These are phyloP conservation scores for Lojkania enalia DNA, from an alignment of 2,329 filamentous ascomycete genomes.

Conservation along the genomic window DNA sequence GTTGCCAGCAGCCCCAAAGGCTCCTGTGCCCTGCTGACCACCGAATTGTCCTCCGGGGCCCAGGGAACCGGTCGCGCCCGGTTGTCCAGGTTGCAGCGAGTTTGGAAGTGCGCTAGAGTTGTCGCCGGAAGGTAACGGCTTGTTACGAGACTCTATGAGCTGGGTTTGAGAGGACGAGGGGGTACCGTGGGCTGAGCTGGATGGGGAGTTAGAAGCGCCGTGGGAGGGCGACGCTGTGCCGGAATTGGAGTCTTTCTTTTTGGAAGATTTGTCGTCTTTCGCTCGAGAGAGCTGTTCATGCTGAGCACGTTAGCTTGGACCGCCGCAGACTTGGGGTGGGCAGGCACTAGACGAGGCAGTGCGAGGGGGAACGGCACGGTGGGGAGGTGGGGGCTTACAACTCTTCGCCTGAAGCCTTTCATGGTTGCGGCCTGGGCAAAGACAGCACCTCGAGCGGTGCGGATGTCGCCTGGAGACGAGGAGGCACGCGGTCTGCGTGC, in stretches of 20 bases:
- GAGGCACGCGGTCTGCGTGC: slow-evolving; percentile 21
- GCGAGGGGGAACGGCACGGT: slow-evolving; percentile 26
- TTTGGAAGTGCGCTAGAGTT: slow-evolving; percentile 25
- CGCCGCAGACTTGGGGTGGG: slow-evolving; percentile 21
- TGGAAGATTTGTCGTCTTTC: slow-evolving; percentile 81
- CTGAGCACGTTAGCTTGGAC: slow-evolving; percentile 57
- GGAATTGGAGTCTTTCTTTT: slow-evolving; percentile 62
- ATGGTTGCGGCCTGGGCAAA: slow-evolving; percentile 62
- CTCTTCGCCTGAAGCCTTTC: slow-evolving; percentile 97
- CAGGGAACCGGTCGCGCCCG: slow-evolving; percentile 34
- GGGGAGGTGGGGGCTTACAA: slow-evolving; percentile 66
- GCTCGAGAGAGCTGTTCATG: slow-evolving; percentile 86
- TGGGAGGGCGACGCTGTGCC: slow-evolving; percentile 80
- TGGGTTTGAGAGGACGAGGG: slow-evolving; percentile 89
- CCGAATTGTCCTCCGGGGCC: slow-evolving; percentile 38
- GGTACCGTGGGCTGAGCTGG: slow-evolving; percentile 67
- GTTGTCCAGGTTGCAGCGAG: slow-evolving; percentile 37
- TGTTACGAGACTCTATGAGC: slow-evolving; percentile 82
- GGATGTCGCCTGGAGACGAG: slow-evolving; percentile 29
- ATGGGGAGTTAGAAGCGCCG: slow-evolving; percentile 60
- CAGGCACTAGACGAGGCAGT: slow-evolving; percentile 20
- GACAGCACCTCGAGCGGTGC: slow-evolving; percentile 35
- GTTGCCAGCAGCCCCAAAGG: slow-evolving; percentile 45
- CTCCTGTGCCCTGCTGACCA: slow-evolving; percentile 32
- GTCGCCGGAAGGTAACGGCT: slow-evolving; percentile 63